Evolutionary conservation across 2,329 filamentous ascomycete species (phyloP), one percentile per base, ranked within the genome.

Genomic region (Neonectria coccinea): DNA sequence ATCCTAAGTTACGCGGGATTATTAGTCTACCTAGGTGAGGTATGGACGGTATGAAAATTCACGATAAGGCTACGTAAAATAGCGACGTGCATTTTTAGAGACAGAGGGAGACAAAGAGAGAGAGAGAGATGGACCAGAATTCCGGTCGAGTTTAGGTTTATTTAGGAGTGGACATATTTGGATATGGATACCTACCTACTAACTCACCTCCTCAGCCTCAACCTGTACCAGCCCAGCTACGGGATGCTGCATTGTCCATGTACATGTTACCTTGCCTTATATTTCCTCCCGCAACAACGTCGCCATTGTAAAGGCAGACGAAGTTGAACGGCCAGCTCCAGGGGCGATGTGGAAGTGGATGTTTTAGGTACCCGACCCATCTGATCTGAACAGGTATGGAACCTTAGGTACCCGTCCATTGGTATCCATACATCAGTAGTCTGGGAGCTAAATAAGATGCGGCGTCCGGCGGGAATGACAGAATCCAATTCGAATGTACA

Each of bases 381-480:
- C 27, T 31, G 5, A 25, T 25, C 27, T 31, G 5, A 27, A 18
- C 27, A 18, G 16, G 16, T n/a, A 25, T 25, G 25, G 25, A 50
- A 29, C 29, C 12, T 27, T 14, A 33, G 48, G 48, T 51, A 51
- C 25, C 5, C 6, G 25, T 33, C 29, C 48, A 20, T 60, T 33
- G 33, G 51, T 12, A 20, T 41, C 51, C 51, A 41, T 7, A 25
- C 25, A 25, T 25, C 1, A 25, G 25, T 25, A 31, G 51, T 33
- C 11, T 33, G 39, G 39, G 39, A 42, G n/a, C 39, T 42, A 42
- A 42, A 20, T 42, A 42, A 20, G 36, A 39, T n/a, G 36, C 36
- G 36, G 36, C 36, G 36, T 39, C 36, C 20, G 50, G 50, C 50
- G 29, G 50, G 50, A 53, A 39, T 36, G 50, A 22, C 29, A 53